phyloP scores from a whole-genome alignment of 2,329 filamentous ascomycete species.

The Monilinia vaccinii-corymbosi region DNA sequence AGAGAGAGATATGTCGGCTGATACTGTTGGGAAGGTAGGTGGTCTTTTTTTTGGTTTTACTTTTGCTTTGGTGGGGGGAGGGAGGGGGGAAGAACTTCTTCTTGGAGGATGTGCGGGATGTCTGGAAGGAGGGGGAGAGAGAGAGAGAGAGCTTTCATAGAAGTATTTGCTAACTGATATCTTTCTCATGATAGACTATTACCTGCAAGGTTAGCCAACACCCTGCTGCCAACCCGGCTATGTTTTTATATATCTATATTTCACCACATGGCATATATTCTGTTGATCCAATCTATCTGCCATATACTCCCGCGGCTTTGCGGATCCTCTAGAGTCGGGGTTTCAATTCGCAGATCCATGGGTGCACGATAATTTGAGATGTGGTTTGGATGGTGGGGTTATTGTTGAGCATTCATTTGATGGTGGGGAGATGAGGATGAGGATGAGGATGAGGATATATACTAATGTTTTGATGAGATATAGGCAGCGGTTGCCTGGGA shows the following conservation, averaged over 20 bases:
- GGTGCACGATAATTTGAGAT: too few species aligned
- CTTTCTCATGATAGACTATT: constrained; percentile 21
- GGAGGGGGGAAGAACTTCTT: neutral
- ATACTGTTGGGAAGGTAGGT: constrained; percentile 15
- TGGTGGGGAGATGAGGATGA: too few species aligned
- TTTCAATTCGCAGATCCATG: neutral
- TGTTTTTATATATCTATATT: too few species aligned
- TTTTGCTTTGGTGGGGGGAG: neutral
- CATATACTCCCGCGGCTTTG: neutral
- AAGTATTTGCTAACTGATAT: neutral
- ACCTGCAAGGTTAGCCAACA: constrained; percentile 28
- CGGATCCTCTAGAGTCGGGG: neutral
- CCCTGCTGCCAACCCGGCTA: neutral
- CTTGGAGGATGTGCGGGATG: neutral
- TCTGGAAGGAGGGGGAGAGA: too few species aligned
- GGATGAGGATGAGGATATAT: neutral
- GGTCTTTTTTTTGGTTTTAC: neutral
- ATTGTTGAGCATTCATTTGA: too few species aligned
- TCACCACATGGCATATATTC: too few species aligned
- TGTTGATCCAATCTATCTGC: neutral
- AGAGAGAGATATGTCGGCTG: constrained; percentile 4
- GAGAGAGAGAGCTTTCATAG: too few species aligned
- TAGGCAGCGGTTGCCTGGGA: constrained; percentile 95
- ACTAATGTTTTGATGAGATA: constrained; percentile 31
- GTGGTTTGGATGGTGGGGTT: too few species aligned